Percentiles rank a stretch among this genome's conserved stretches.
Evolutionary conservation across 179 eudicot genomes (phyloP).

Genomic region (Beta macrorhiza): DNA sequence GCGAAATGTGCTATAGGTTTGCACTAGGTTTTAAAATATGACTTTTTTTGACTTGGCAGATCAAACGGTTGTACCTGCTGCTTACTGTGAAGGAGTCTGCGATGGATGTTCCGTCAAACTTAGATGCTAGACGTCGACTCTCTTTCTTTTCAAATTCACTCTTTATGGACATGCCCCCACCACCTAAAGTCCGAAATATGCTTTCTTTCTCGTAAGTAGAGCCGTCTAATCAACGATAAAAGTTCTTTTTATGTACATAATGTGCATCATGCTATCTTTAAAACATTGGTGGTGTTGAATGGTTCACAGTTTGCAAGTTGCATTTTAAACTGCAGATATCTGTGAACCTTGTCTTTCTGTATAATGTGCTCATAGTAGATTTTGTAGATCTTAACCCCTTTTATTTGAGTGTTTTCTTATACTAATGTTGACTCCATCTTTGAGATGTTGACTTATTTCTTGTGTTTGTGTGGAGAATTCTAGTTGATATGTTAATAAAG

Average conservation of each 20-base stretch:
- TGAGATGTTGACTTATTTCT: not conserved
- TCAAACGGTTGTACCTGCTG: conserved; percentile 74
- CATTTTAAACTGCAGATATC: not conserved
- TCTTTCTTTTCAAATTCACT: conserved; percentile 92
- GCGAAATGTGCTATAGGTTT: not conserved
- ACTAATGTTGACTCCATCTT: not conserved
- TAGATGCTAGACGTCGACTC: conserved; percentile 91
- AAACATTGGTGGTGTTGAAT: not conserved
- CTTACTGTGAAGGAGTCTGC: conserved; percentile 97
- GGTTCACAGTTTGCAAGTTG: not conserved
- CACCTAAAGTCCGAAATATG: conserved; percentile 99
- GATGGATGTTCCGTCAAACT: conserved; percentile 95
- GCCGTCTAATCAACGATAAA: not conserved
- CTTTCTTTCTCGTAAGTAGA: conserved; percentile 92
- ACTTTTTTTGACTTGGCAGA: conserved; percentile 44
- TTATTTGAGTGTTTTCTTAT: not conserved
- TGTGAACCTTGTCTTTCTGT: not conserved
- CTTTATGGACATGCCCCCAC: conserved; percentile 93
- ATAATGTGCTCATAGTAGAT: too few species aligned
- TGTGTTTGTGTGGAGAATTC: not conserved
- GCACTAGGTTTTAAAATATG: conserved; percentile 13
- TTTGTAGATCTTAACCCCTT: not conserved
- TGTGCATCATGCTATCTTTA: not conserved
- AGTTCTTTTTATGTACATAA: not conserved
- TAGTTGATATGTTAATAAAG: not conserved